Conservation (phyloP, 495 filamentous ascomycete genomes). For the Hypoxylon lienhwacheense region DNA sequence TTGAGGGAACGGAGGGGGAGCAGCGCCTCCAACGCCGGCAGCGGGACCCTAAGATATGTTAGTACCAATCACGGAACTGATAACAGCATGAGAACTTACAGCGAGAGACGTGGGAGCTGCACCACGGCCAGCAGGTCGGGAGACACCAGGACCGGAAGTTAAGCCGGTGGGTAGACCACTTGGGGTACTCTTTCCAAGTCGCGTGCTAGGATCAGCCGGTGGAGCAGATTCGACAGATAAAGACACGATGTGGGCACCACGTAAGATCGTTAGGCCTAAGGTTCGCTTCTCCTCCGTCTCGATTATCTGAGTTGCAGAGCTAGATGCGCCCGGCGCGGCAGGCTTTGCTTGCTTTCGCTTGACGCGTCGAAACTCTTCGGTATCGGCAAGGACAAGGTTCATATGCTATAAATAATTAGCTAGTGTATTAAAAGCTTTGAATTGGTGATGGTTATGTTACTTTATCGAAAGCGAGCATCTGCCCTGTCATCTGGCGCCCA, state of each 20-base stretch:
- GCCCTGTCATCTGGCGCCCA: slow-evolving; percentile 93
- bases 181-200: slow-evolving; percentile 76
- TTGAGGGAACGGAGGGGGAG: slow-evolving; percentile 68
- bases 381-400: slow-evolving; percentile 98
- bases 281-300: slow-evolving; percentile 96
- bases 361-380: slow-evolving; percentile 96
- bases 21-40: slow-evolving; percentile 81
- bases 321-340: slow-evolving; percentile 65
- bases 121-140: slow-evolving; percentile 88
- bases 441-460: slow-evolving; percentile 52
- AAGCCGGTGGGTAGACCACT: slow-evolving; percentile 68
- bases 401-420: slow-evolving; percentile 70
- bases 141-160: slow-evolving; percentile 83
- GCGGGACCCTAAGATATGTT: slow-evolving; percentile 67
- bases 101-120: slow-evolving; percentile 76
- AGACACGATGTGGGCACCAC: slow-evolving; percentile 89
- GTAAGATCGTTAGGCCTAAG: slow-evolving; percentile 90
- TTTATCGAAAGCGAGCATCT: slow-evolving; percentile 98
- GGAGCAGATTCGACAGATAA: slow-evolving; percentile 95
- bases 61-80: slow-evolving; percentile 35
- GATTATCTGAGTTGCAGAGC: slow-evolving; percentile 58
- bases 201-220: slow-evolving; percentile 89
- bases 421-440: neutral
- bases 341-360: slow-evolving; percentile 85
- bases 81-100: slow-evolving; percentile 42